Evolutionary conservation across 169 alveolate genomes (phyloP).

Genomic region (Eimeria tenella): DNA sequence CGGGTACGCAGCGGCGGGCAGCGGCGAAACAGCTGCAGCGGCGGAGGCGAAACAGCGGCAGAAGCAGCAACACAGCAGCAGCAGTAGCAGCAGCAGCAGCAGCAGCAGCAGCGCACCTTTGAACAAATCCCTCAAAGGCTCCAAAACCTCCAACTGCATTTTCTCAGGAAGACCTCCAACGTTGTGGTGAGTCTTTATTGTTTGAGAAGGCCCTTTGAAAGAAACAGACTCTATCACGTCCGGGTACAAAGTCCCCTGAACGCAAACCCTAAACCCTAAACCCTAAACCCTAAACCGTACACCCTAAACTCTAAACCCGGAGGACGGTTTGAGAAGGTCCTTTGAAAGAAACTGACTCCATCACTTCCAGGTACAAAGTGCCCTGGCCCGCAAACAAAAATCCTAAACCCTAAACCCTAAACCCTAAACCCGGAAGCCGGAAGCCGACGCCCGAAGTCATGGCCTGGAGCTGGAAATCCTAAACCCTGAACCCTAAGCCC

Average conservation of each 20-base stretch:
- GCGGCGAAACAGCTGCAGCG: too few relatives aligned
- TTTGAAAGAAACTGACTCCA: conserved; percentile 82
- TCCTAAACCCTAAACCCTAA: background rate
- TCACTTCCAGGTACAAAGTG: conserved; percentile 85
- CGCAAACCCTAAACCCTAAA: background rate
- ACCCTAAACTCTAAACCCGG: background rate
- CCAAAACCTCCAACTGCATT: conserved; percentile 76
- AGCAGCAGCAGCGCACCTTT: conserved; percentile 24
- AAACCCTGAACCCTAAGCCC: background rate
- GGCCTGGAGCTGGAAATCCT: too few relatives aligned
- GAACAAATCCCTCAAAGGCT: conserved; percentile 79
- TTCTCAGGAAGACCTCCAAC: conserved; percentile 82
- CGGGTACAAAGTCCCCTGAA: conserved; percentile 84
- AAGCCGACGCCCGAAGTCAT: background rate
- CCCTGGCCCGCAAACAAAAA: conserved; percentile 68
- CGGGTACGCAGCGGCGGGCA: too few relatives aligned
- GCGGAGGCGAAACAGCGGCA: too few relatives aligned
- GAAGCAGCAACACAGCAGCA: too few relatives aligned
- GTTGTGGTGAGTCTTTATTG: conserved; percentile 86
- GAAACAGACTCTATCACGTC: conserved; percentile 83
- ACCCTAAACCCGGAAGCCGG: background rate
- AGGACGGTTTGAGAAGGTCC: conserved; percentile 84
- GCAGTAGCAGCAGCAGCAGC: too few relatives aligned
- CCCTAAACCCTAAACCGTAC: background rate
- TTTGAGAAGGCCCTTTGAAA: conserved; percentile 83